These are phyloP conservation scores for Pythium sukuiense DNA, from an alignment of 352 stramenopile genomes.

Conservation along the genomic window DNA sequence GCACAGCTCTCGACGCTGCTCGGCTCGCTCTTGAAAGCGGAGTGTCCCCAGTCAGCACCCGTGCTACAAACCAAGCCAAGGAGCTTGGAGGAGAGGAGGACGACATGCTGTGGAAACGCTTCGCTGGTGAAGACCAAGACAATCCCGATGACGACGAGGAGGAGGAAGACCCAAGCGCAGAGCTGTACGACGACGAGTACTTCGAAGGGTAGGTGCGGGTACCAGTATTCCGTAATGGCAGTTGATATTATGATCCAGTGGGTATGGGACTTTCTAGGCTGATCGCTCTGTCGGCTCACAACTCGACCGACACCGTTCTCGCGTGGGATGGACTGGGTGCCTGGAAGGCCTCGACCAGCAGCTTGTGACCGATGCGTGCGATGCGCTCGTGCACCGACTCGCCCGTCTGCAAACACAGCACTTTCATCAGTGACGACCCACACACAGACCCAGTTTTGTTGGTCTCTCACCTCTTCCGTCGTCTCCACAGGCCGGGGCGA, in stretches of 20 bases:
- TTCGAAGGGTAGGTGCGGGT: conserved; percentile 21
- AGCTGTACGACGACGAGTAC: conserved; percentile 32
- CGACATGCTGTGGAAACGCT: conserved; percentile 26
- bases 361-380: conserved; percentile 68
- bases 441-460: not conserved
- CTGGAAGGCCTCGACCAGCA: conserved; percentile 64
- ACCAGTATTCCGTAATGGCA: conserved; percentile 2
- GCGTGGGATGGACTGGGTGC: not conserved
- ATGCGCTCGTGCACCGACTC: conserved; percentile 54
- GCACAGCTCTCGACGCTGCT: conserved; percentile 21
- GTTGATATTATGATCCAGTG: not conserved
- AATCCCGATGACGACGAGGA: conserved; percentile 12
- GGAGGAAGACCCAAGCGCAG: conserved; percentile 15
- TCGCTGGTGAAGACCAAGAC: conserved; percentile 16
- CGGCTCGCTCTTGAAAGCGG: conserved; percentile 3
- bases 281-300: conserved; percentile 7
- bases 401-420: conserved; percentile 6
- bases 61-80: conserved; percentile 4
- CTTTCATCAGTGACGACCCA: not conserved
- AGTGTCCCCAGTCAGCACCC: not conserved
- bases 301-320: not conserved
- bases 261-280: not conserved
- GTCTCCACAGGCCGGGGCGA: not conserved
- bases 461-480: not conserved
- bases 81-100: conserved; percentile 31